Percentiles rank a stretch among this genome's conserved stretches.
Evolutionary conservation across 179 eudicot genomes (phyloP).

Genomic region (Silene vulgaris): DNA sequence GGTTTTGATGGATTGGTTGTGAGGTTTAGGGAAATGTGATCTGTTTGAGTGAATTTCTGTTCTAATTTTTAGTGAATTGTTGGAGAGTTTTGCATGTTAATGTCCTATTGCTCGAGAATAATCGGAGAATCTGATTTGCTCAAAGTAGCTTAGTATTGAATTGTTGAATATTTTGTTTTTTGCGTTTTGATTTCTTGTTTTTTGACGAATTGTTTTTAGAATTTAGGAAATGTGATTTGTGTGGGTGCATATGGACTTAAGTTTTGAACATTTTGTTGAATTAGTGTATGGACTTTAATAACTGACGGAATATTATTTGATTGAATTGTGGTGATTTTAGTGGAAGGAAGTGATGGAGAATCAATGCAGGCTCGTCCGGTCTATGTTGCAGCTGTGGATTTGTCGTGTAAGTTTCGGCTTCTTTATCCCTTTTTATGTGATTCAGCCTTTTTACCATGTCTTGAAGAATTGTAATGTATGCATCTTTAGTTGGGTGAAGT

Average conservation of each 20-base stretch:
- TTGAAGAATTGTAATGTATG: not conserved
- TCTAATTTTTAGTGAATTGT: not conserved
- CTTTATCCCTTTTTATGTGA: not conserved
- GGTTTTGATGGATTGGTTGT: not conserved
- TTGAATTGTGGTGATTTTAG: constrained; percentile 34
- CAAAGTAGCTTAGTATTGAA: constrained; percentile 13
- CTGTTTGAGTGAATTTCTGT: not conserved
- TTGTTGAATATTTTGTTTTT: too few relatives aligned
- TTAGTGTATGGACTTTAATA: not conserved
- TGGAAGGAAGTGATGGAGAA: constrained; percentile 70
- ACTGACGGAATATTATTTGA: constrained; percentile 9
- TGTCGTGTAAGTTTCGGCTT: constrained; percentile 63
- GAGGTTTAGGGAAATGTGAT: not conserved
- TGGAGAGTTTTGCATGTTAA: not conserved
- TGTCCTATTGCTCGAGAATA: too few relatives aligned
- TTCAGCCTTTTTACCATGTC: not conserved
- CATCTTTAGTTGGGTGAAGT: not conserved
- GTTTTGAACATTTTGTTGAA: not conserved
- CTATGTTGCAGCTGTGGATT: constrained; percentile 90
- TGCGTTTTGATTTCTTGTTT: not conserved
- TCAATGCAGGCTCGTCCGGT: constrained; percentile 85
- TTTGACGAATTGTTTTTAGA: not conserved
- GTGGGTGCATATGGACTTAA: not conserved
- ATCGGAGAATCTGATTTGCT: too few relatives aligned
- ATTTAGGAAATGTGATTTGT: too few relatives aligned